phyloP scores from a whole-genome alignment of 2,329 filamentous ascomycete genomes.

The Magnaporthiopsis incrustans region DNA sequence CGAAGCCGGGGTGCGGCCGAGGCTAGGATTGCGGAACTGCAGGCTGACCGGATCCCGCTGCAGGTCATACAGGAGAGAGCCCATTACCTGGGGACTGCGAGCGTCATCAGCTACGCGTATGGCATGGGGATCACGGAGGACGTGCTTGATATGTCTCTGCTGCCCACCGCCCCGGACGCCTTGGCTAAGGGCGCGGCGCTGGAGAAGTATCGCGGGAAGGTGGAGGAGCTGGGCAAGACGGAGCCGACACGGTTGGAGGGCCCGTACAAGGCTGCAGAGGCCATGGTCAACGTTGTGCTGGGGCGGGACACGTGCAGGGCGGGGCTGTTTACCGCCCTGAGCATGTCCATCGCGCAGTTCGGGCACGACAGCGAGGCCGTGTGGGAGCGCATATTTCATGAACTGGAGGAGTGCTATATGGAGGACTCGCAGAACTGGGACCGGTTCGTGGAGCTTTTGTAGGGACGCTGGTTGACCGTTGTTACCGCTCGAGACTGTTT shows the following conservation, averaged over 20 bases:
- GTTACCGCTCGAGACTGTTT: too few species aligned
- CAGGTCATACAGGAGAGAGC: neutral
- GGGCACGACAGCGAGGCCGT: neutral
- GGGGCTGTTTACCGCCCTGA: slow-evolving; percentile 15
- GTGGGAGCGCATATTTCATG: neutral
- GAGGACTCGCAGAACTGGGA: neutral
- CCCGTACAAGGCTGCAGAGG: neutral
- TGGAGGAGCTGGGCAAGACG: neutral
- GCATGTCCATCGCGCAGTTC: neutral
- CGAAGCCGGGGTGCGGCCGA: too few species aligned
- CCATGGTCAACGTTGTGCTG: neutral
- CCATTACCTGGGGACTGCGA: neutral
- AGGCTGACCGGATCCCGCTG: neutral
- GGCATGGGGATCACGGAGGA: neutral
- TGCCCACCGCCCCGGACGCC: neutral
- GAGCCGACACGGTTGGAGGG: too few species aligned
- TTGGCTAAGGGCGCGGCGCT: neutral
- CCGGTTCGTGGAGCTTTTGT: neutral
- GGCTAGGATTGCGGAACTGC: neutral
- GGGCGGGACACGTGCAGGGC: neutral
- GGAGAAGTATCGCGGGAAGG: neutral
- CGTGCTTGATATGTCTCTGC: neutral
- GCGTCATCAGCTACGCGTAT: neutral
- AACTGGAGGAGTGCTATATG: neutral
- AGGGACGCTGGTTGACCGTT: too few species aligned